These are phyloP conservation scores for Ophiocordyceps sinensis DNA, from an alignment of 2,329 filamentous ascomycete genomes.

Conservation along the genomic window DNA sequence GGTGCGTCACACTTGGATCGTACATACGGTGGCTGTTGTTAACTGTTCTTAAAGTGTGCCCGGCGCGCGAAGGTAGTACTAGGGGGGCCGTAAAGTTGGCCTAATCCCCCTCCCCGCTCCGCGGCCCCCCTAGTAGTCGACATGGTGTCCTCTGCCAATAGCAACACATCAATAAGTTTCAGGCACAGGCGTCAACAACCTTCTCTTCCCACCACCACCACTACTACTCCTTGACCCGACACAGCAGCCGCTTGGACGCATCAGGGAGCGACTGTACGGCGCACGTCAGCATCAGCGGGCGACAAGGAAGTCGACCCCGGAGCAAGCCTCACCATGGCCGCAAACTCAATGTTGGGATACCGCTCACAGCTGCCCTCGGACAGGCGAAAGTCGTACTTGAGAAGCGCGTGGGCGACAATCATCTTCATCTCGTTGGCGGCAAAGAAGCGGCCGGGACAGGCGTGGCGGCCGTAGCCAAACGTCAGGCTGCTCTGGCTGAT, in stretches of 20 bases:
- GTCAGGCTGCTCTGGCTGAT: conserved; percentile 30
- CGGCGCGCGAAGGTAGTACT: too few species aligned
- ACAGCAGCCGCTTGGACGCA: not conserved
- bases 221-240: not conserved
- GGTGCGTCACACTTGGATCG: too few species aligned
- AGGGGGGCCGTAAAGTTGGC: too few species aligned
- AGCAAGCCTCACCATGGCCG: not conserved
- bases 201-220: too few species aligned
- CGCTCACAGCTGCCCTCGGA: not conserved
- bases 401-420: conserved; percentile 28
- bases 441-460: conserved; percentile 37
- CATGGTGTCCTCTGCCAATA: too few species aligned
- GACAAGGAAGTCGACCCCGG: not conserved
- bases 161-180: too few species aligned
- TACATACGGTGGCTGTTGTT: too few species aligned
- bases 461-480: conserved; percentile 40
- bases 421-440: conserved; percentile 37
- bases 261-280: not conserved
- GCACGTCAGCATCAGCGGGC: not conserved
- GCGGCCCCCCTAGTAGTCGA: too few species aligned
- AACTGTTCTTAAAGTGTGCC: too few species aligned
- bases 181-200: too few species aligned
- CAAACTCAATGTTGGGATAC: not conserved
- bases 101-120: too few species aligned
- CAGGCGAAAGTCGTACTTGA: conserved; percentile 31